Conservation (phyloP, 2,329 filamentous ascomycete species). For the Colletotrichum cuscutae region DNA sequence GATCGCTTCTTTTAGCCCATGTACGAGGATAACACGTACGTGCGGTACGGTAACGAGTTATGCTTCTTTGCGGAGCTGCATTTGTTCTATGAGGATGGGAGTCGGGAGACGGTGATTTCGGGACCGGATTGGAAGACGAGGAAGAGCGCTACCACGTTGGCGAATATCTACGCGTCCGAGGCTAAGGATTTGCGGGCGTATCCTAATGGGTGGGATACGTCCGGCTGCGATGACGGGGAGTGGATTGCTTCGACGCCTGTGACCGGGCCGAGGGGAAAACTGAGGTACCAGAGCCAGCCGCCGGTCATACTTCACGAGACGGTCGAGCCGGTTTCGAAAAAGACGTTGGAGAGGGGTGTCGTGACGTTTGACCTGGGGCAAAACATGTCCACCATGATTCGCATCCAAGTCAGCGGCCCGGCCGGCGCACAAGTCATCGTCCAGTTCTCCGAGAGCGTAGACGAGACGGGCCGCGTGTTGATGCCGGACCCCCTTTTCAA, state of each 20-base stretch:
- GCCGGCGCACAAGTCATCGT: slow-evolving; percentile 36
- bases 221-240: slow-evolving; percentile 36
- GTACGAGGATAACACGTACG: slow-evolving; percentile 54
- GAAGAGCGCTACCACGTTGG: slow-evolving; percentile 50
- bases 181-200: slow-evolving; percentile 48
- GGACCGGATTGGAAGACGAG: slow-evolving; percentile 49
- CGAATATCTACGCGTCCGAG: slow-evolving; percentile 53
- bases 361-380: slow-evolving; percentile 39
- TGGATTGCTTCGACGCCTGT: slow-evolving; percentile 49
- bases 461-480: slow-evolving; percentile 42
- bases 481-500: slow-evolving; percentile 54
- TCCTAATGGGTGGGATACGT: slow-evolving; percentile 47
- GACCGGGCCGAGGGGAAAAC: slow-evolving; percentile 50
- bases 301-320: slow-evolving; percentile 50
- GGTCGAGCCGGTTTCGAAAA: slow-evolving; percentile 42
- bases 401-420: slow-evolving; percentile 35
- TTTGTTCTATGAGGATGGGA: slow-evolving; percentile 48
- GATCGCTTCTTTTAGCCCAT: slow-evolving; percentile 55
- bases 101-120: slow-evolving; percentile 46
- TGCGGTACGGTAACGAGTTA: slow-evolving; percentile 50
- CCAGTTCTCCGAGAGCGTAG: slow-evolving; percentile 40
- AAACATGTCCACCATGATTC: slow-evolving; percentile 40
- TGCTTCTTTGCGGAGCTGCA: slow-evolving; percentile 53
- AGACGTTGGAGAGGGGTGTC: slow-evolving; percentile 33
- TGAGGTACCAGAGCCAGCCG: slow-evolving; percentile 52